Evolutionary conservation across 2,329 filamentous ascomycete genomes (phyloP), one percentile per base, ranked within the genome.

Genomic region (Zopfia rhizophila): DNA sequence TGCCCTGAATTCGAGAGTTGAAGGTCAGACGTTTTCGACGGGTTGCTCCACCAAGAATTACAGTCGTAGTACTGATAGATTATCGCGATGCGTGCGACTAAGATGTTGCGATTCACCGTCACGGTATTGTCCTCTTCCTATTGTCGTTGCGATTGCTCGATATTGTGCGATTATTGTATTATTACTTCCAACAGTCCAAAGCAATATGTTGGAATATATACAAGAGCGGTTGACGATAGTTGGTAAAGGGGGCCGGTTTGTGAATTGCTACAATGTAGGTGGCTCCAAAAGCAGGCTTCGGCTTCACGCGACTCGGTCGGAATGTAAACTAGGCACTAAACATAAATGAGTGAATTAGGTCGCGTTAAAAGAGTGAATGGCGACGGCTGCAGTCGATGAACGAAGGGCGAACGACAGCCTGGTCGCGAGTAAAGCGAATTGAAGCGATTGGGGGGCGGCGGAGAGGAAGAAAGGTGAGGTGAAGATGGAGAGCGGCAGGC

Each of bases 371-470:
- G 66, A 70, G 62, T 59, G 68, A 60, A 61, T 46, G 54, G 63
- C 65, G 58, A 65, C 55, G 64, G 64, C 57, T 59, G 67, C 58
- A 60, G 56, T 69, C 56, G 59, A 62, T 65, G 60, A 65, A 69
- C 51, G 66, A 72, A 69, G 65, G 66, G 58, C 64, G 63, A 65
- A 68, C 68, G 65, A 70, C 68, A 66, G 66, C 68, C 67, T 55
- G 68, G 67, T 63, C 66, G 67, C 63, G 61, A 56, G 42, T 47
- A 54, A 58, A 48, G 48, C 42, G 41, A 53, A 50, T n/a, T 18
- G 45, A 48, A 36, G 44, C 27, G 29, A 36, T 28, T 35, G 28
- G 45, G 40, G 12, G 24, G 16, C 40, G 24, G 49, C 51, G 53
- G 46, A 52, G 47, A 40, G 46, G 52, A 51, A 56, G 45, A 48